Evolutionary conservation across 805 yeast species (phyloP), one percentile per base, ranked within the genome.

Genomic region (Saccharomycopsis lassenensis): DNA sequence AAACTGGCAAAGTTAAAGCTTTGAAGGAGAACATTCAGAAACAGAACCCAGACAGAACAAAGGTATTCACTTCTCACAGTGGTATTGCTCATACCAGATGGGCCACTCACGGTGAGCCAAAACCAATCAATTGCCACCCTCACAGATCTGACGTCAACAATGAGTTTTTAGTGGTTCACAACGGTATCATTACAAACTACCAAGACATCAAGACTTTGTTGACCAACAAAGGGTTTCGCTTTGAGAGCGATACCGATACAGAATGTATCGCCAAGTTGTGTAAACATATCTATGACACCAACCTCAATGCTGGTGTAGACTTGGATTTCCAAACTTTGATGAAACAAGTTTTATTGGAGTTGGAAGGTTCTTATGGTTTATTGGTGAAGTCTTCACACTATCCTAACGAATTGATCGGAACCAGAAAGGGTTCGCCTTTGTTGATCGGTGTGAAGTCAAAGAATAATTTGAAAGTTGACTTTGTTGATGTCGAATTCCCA

Each of bases 61-160:
- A 71, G 43, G 67, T 73, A 15, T 86, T 84, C 54, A 77, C 73
- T 49, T 74, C 79, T 57, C 98, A 91, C 56, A 86, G 77, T 43
- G 98, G 95, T 55, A 91, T 91, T 57, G 97, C 98, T 17, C 99
- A 91, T 62, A 91, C 99, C 10, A 82, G 99, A 67, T 91, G 99
- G 99, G 99, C 99, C 35, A 91, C 99, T 25, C 99, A 91, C 59
- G 99, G 99, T 60, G 83, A 77, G 51, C 96, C 96, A 40, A 75
- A 74, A 47, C 74, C 69, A 44, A 50, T 59, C 44, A 91, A 91
- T 67, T 91, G 97, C 57, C 99, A 91, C 58, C 99, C 99, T 33
- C 97, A 89, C 56, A 67, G 89, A 46, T 84, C 95, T 1, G 98
- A 85, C 57, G 69, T 72, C 7, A 59, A 61, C 31, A 79, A 80